Evolutionary conservation across 2,329 filamentous ascomycete species (phyloP).

Genomic region (Decorospora gaudefroyi): DNA sequence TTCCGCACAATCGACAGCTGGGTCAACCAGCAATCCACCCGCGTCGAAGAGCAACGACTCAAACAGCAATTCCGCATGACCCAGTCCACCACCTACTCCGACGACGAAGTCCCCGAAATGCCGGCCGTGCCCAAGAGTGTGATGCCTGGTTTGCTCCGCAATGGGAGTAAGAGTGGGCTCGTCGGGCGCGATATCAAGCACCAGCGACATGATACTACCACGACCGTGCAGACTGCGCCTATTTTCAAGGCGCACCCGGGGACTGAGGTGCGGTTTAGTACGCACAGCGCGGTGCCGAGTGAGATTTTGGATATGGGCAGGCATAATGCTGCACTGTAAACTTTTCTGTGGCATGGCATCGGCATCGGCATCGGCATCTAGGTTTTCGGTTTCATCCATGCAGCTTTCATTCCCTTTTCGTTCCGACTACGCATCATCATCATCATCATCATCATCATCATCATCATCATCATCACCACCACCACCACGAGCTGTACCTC

Average conservation of each 20-base stretch:
- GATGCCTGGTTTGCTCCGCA: slow-evolving; percentile 19
- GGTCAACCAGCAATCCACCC: slow-evolving; percentile 49
- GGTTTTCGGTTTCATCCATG: too few species aligned
- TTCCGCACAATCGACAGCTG: slow-evolving; percentile 50
- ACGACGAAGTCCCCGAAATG: slow-evolving; percentile 23
- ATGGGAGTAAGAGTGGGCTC: slow-evolving; percentile 23
- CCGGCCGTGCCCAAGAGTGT: slow-evolving; percentile 37
- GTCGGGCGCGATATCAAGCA: slow-evolving; percentile 43
- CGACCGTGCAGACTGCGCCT: slow-evolving; percentile 45
- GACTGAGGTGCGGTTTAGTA: slow-evolving; percentile 48
- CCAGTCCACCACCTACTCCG: slow-evolving; percentile 33
- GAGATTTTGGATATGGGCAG: slow-evolving; percentile 46
- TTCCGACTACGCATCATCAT: too few species aligned
- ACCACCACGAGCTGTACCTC: too few species aligned
- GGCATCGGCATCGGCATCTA: too few species aligned
- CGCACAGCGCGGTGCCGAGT: slow-evolving; percentile 45
- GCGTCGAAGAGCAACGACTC: slow-evolving; percentile 44
- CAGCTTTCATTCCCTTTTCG: too few species aligned
- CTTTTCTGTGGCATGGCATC: too few species aligned
- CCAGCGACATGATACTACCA: slow-evolving; percentile 40
- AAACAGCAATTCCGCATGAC: slow-evolving; percentile 44
- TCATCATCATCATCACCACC: too few species aligned
- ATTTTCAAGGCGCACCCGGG: slow-evolving; percentile 49
- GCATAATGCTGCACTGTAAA: slow-evolving; percentile 27
- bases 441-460: too few species aligned